phyloP scores from a whole-genome alignment of 1,139 yeast species.

The Pichia sp. region DNA sequence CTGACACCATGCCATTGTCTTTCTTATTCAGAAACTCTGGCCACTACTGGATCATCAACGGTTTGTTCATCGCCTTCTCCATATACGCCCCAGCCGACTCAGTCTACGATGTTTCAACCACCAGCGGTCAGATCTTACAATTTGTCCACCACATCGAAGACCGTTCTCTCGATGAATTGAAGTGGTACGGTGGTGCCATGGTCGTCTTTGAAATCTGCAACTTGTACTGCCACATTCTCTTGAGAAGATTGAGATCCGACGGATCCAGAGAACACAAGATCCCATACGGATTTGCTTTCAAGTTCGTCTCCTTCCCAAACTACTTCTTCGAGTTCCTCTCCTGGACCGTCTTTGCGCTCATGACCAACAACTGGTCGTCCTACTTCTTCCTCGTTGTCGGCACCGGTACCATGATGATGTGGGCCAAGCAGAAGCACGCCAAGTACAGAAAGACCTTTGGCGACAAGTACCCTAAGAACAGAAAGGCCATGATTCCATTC shows the following conservation, averaged over 20 bases:
- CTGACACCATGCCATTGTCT: conserved; percentile 88
- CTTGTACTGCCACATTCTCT: conserved; percentile 61
- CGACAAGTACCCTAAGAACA: conserved; percentile 66
- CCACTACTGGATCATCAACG: conserved; percentile 92
- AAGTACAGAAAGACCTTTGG: conserved; percentile 71
- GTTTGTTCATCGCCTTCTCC: conserved; percentile 66
- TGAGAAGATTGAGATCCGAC: conserved; percentile 54
- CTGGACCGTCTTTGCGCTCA: conserved; percentile 68
- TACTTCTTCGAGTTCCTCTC: conserved; percentile 81
- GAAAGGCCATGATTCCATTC: conserved; percentile 67
- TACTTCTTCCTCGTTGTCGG: conserved; percentile 70
- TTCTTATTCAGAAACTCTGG: conserved; percentile 85
- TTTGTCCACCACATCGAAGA: conserved; percentile 37
- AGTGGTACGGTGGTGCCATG: conserved; percentile 49
- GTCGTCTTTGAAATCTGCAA: conserved; percentile 68
- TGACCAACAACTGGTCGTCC: conserved; percentile 78
- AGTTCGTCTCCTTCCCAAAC: conserved; percentile 57
- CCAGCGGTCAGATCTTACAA: conserved; percentile 16
- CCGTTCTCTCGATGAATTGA: conserved; percentile 26
- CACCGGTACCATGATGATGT: conserved; percentile 71
- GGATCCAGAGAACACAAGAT: conserved; percentile 49
- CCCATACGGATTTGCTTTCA: conserved; percentile 45
- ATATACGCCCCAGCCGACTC: conserved; percentile 57
- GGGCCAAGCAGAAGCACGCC: conserved; percentile 76
- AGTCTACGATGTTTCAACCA: not conserved